Base-by-base conservation (phyloP, 768 basidiomycete genomes). In the Auriculariales sp. region DNA sequence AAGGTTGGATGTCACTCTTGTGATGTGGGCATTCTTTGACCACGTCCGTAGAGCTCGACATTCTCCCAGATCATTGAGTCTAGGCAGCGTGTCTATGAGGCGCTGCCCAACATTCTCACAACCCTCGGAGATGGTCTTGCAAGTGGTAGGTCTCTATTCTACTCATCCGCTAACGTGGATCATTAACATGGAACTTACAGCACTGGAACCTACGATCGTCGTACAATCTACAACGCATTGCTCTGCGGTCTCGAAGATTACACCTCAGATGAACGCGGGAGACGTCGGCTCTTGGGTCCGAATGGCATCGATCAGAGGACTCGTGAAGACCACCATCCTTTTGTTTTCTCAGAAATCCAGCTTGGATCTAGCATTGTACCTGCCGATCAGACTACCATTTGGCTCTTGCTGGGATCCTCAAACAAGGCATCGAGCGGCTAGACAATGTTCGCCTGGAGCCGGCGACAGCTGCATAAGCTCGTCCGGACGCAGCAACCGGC, bases 281-380 rank as follows among this genome's bases (percentile, higher is more conserved):
- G 95, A 99, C 60, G 84, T 99, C 31, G 94, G 94, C 34, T 97
- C 94, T 2, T 95, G 92, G 91, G 75, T 92, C 47, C 85, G 94
- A 54, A 74, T 85, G 5, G 78, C 79, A 2, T 86, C 82, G 57
- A 73, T 92, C 47, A 70, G 70, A 42, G 82, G 83, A 9, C 65
- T 92, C 49, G 70, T 77, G 15, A 65, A 68, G 6, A 64, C 79
- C 51, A 66, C 74, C 36, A 67, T 71, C 56, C 66, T 74, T 24
- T 57, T 88, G 3, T 69, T 83, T n/a, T n/a, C n/a, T n/a, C n/a
- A n/a, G n/a, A n/a, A n/a, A n/a, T n/a, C n/a, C n/a, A n/a, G 24
- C 24, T n/a, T n/a, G n/a, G n/a, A n/a, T n/a, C 68, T 81, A 51
- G 64, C 68, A n/a, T 64, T 64, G 22, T 88, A 81, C 61, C 66